Percentiles rank a stretch among this genome's conserved stretches.
These are phyloP conservation scores for Russula sp. DNA, from an alignment of 768 basidiomycete genomes.

Conservation along the genomic window DNA sequence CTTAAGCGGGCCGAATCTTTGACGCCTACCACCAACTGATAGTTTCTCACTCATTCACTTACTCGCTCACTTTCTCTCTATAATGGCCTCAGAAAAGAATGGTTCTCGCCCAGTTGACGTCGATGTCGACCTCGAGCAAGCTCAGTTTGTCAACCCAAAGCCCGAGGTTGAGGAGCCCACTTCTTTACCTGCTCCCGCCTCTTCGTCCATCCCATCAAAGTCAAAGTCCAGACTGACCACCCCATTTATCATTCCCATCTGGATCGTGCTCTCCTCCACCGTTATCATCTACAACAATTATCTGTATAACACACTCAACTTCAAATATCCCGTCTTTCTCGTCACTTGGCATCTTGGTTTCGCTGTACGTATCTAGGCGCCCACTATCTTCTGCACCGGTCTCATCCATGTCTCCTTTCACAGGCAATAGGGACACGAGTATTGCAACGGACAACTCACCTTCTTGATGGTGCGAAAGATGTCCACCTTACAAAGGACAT, in stretches of 20 bases:
- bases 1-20: too few relatives aligned
- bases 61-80: background rate
- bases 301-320: constrained; percentile 74
- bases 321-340: constrained; percentile 88
- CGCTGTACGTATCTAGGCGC: constrained; percentile 38
- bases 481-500: constrained; percentile 72
- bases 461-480: constrained; percentile 75
- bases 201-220: constrained; percentile 35
- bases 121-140: background rate
- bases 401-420: background rate
- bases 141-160: constrained; percentile 18
- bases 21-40: constrained; percentile 7
- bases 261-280: constrained; percentile 83
- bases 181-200: constrained; percentile 54
- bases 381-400: background rate
- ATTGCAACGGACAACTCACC: constrained; percentile 70
- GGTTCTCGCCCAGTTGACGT: background rate
- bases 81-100: constrained; percentile 18
- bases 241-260: constrained; percentile 76
- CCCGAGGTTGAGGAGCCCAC: constrained; percentile 23
- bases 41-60: background rate
- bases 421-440: constrained; percentile 82
- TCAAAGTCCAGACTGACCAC: constrained; percentile 55
- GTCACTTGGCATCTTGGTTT: constrained; percentile 82
- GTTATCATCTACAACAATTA: constrained; percentile 98